Conservation (phyloP, 148 eudicot genomes). For the Diospyros kaki region DNA sequence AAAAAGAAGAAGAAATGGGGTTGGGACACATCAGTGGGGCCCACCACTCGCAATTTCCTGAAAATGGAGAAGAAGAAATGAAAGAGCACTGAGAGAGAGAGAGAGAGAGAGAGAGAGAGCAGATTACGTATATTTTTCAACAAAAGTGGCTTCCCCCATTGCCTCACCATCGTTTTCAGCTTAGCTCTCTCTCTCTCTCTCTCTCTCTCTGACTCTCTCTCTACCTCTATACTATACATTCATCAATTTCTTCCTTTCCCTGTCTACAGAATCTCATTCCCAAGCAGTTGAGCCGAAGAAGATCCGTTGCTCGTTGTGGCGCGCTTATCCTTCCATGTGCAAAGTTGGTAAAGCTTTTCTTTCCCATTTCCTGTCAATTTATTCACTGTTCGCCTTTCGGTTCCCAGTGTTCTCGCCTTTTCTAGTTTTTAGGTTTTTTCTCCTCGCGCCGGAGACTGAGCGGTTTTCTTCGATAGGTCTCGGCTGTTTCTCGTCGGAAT, state of each 20-base stretch:
- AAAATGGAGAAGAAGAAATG: no score
- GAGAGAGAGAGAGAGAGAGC: no score
- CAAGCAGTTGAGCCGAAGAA: not conserved
- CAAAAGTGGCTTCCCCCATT: no score
- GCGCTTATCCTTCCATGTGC: slow-evolving; percentile 15
- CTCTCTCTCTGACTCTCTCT: not conserved
- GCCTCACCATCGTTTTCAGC: no score
- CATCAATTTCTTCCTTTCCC: no score
- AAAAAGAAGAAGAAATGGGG: no score
- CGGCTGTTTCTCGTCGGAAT: not conserved
- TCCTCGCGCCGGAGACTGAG: not conserved
- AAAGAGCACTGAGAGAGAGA: no score
- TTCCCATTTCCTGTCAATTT: slow-evolving; percentile 4
- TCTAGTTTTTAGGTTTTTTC: not conserved
- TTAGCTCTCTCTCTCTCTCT: no score
- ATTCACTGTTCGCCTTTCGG: not conserved
- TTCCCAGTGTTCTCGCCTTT: not conserved
- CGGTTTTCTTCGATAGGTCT: slow-evolving; percentile 1
- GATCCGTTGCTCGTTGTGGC: not conserved
- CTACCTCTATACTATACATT: not conserved
- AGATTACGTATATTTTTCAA: no score
- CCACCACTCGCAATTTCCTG: no score
- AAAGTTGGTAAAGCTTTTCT: slow-evolving; percentile 10
- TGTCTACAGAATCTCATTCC: not conserved
- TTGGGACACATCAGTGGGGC: no score